Evolutionary conservation across 495 filamentous ascomycete species (phyloP), one percentile per base, ranked within the genome.

Genomic region (Neurospora africana): DNA sequence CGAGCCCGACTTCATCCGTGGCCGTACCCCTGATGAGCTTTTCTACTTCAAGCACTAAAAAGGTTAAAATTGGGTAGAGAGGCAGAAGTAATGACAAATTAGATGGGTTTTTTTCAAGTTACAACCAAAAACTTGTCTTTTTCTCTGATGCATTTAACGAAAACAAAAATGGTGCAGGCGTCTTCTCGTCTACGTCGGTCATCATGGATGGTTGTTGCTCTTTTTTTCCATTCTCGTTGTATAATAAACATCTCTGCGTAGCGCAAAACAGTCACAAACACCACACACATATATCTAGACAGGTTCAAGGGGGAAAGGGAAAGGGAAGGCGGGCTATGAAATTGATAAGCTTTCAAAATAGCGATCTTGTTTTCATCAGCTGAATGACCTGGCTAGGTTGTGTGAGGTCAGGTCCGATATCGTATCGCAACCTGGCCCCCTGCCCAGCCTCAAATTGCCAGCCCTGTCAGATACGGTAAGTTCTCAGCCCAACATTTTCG

Each of bases 1-100:
- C 76, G 96, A 99, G 87, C 95, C 96, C 70, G 83, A 88, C 77
- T 98, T 92, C 84, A 87, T 98, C 87, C 89, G 94, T 75, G 95
- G 95, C 72, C 87, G 95, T 73, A 94, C 90, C 69, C 87, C 91
- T 72, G 95, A 99, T 81, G 95, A 99, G 90, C 93, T 91, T 83
- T 95, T 89, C 83, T 97, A 97, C 86, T 97, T 83, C 75, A 74
- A 71, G 41, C 30, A 78, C 65, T 72, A 80, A 68, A 72, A 70
- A 68, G n/a, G 37, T 37, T 19, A n/a, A 17, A n/a, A 11, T 33
- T 27, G 17, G 23, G 27, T 43, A 68, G 36, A 69, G n/a, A 69
- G 23, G 33, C 68, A 69, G 35, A 7, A 65, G 53, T 33, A 65
- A 65, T 65, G 53, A 19, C 27, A 65, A 33, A 65, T 17, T 65